Base-by-base conservation (phyloP, 129 eudicot genomes). In the Erigeron canadensis region DNA sequence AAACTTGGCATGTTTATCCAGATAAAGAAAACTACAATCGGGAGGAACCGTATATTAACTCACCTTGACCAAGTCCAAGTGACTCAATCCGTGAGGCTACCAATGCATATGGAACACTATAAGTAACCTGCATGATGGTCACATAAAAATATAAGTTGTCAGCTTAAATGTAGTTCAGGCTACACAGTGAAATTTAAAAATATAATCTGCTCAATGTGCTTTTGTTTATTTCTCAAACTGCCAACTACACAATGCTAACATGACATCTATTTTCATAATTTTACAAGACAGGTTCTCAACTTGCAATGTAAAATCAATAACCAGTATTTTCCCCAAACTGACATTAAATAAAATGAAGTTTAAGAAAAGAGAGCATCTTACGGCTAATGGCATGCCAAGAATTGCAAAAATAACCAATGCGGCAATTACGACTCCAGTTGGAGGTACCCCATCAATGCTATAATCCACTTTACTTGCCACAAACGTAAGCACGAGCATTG, bases 61-160 rank as follows among this genome's bases (percentile, higher is more conserved):
- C 45, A 75, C 99, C 99, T 95, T 95, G 99, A 64, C 99, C 99
- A 38, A 95, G 91, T 73, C 99, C 99, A 74, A 95, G 74, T 62
- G 94, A 76, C 75, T 95, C 99, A 5, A 95, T 95, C 45, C 97
- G 90, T 41, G 99, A 70, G 66, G 99, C 71, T 54, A 95, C 78
- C 85, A 95, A 79, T 46, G 99, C 99, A 80, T 95, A 95, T 2
- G 99, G 99, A 66, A 95, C 96, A 76, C 99, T 95, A 45, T 90
- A 95, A 4, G 99, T 95, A 65, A 95, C 86, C 99, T 95, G 97
- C 92, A 87, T 23, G 43, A 21, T 70, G n/a, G 8, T 70, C 34
- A 38, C 50, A 75, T n/a, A 66, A 18, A 47, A 45, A 62, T 13
- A 45, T 6, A 57, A 66, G 66, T 46, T 43, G 53, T 69, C 43